These are phyloP conservation scores for Rhododendron molle DNA, from an alignment of 148 eudicot species.

Conservation along the genomic window DNA sequence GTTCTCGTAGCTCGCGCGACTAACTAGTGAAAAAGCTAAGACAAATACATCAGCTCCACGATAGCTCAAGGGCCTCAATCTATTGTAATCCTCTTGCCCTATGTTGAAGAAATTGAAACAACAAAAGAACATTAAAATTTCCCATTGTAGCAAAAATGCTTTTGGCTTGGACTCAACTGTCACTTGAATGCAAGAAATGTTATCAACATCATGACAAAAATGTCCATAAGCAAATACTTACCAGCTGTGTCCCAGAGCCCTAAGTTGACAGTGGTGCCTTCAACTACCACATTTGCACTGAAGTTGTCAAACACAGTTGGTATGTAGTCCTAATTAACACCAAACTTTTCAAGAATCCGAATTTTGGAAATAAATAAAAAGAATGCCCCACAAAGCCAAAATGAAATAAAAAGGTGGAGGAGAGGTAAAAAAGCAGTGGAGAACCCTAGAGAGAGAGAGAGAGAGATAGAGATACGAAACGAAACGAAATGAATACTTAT, in stretches of 20 bases:
- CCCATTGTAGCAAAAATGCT: constrained; percentile 6
- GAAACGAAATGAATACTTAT: neutral
- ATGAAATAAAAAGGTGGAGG: neutral
- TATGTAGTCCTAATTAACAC: constrained; percentile 67
- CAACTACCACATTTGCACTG: constrained; percentile 98
- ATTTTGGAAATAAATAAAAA: neutral
- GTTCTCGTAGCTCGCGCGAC: constrained; percentile 98
- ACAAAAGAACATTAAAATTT: neutral
- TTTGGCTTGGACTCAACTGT: neutral
- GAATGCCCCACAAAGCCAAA: neutral
- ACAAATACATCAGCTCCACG: constrained; percentile 95
- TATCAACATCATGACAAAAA: neutral
- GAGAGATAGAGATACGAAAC: no score
- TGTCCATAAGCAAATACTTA: constrained; percentile 24
- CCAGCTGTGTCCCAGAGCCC: constrained; percentile 99
- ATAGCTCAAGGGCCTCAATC: constrained; percentile 94
- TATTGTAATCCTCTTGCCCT: constrained; percentile 98
- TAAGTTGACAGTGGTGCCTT: constrained; percentile 88
- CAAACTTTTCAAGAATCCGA: constrained; percentile 2
- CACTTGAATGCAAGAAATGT: neutral
- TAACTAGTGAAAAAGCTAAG: constrained; percentile 90
- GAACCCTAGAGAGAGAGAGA: neutral
- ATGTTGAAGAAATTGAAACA: constrained; percentile 9
- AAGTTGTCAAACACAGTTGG: constrained; percentile 99
- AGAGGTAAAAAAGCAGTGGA: neutral